These are phyloP conservation scores for Betula pendula DNA, from an alignment of 306 rosid species.

Conservation along the genomic window DNA sequence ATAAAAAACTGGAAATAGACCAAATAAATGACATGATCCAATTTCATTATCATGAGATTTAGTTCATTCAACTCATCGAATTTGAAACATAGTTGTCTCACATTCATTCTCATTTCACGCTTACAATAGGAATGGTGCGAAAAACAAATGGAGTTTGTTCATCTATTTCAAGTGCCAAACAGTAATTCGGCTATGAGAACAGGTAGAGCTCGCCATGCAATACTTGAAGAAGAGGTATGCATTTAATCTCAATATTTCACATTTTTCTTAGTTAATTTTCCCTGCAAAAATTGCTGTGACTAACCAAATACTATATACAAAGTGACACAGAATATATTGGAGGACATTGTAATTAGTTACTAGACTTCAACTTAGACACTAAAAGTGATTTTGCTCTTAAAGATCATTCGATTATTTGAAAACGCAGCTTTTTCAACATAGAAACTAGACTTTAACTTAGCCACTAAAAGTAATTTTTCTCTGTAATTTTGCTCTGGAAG, in stretches of 20 bases:
- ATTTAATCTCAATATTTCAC: constrained; percentile 4
- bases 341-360: neutral
- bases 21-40: neutral
- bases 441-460: too few relatives aligned
- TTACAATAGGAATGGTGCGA: constrained; percentile 83
- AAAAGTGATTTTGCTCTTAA: too few relatives aligned
- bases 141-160: constrained; percentile 72
- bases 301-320: too few relatives aligned
- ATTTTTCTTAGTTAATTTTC: neutral
- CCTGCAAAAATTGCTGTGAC: too few relatives aligned
- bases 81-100: neutral
- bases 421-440: too few relatives aligned
- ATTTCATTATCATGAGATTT: neutral
- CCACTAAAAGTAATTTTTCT: too few relatives aligned
- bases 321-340: neutral
- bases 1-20: too few relatives aligned
- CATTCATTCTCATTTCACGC: neutral
- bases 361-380: neutral
- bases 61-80: too few relatives aligned
- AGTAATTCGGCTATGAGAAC: constrained; percentile 56
- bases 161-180: constrained; percentile 43
- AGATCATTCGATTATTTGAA: neutral
- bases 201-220: constrained; percentile 69
- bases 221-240: constrained; percentile 81
- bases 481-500: too few relatives aligned